Evolutionary conservation across 345 rosid genomes (phyloP).

Genomic region (Citrus maxima): DNA sequence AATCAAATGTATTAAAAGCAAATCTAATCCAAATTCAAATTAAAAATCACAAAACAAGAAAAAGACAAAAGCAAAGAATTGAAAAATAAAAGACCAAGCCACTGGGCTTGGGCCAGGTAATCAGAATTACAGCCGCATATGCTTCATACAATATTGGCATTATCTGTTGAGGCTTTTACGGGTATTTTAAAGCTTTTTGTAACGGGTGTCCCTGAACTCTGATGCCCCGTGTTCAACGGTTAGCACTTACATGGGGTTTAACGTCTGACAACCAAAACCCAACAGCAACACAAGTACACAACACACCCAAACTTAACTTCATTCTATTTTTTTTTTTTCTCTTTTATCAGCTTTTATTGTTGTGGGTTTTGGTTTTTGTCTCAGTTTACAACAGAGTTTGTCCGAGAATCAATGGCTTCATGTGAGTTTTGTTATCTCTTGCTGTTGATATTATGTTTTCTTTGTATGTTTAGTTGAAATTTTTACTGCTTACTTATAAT

Average conservation of each 20-base stretch:
- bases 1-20: too few relatives aligned
- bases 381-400: neutral
- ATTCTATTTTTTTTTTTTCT: neutral
- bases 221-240: neutral
- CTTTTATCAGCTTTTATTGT: neutral
- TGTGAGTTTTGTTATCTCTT: conserved; percentile 25
- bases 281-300: conserved; percentile 4
- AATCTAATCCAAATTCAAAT: too few relatives aligned
- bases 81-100: neutral
- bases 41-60: neutral
- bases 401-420: conserved; percentile 34
- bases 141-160: neutral
- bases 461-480: neutral
- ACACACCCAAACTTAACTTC: neutral
- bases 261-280: conserved; percentile 6
- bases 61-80: neutral
- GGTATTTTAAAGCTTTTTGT: neutral
- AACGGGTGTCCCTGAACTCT: neutral
- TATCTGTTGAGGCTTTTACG: neutral
- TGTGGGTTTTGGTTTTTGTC: neutral
- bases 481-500: neutral
- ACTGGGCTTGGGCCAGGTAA: conserved; percentile 20
- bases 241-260: conserved; percentile 7
- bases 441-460: neutral
- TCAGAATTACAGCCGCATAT: neutral